Percentiles rank a stretch among this genome's conserved stretches.
phyloP scores from a whole-genome alignment of 108 stramenopile genomes.

The Epipyxis sp. region DNA sequence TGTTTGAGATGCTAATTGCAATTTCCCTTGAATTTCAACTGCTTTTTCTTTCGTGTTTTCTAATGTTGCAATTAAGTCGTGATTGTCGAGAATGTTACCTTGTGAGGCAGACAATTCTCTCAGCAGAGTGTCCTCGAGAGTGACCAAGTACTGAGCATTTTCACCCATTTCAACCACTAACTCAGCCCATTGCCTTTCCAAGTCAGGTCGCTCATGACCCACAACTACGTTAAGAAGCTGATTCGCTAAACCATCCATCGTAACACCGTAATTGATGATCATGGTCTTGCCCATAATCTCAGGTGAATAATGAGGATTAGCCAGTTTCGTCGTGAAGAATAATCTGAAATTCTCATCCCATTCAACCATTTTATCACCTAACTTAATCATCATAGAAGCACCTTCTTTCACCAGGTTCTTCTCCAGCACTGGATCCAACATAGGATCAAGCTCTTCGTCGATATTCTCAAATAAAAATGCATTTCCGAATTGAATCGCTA shows the following conservation, averaged over 20 bases:
- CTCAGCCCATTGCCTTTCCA: slow-evolving; percentile 59
- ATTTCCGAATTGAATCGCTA: slow-evolving; percentile 69
- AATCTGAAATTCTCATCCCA: slow-evolving; percentile 65
- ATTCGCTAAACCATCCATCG: slow-evolving; percentile 62
- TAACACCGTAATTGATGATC: slow-evolving; percentile 70
- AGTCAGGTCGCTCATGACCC: slow-evolving; percentile 62
- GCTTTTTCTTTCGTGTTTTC: slow-evolving; percentile 66
- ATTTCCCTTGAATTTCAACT: slow-evolving; percentile 59
- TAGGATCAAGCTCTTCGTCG: slow-evolving; percentile 67
- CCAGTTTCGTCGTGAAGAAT: slow-evolving; percentile 67
- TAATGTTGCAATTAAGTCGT: slow-evolving; percentile 62
- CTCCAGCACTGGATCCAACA: slow-evolving; percentile 68
- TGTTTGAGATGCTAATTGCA: slow-evolving; percentile 59
- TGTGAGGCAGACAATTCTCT: slow-evolving; percentile 52
- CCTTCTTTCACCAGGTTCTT: slow-evolving; percentile 57
- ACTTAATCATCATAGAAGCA: slow-evolving; percentile 48
- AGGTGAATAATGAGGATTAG: slow-evolving; percentile 67
- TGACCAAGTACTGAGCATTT: slow-evolving; percentile 56
- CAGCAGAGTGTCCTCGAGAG: slow-evolving; percentile 62
- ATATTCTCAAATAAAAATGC: slow-evolving; percentile 69
- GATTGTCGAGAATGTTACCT: slow-evolving; percentile 69
- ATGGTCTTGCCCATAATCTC: slow-evolving; percentile 72
- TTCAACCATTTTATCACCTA: slow-evolving; percentile 63
- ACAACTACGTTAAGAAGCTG: slow-evolving; percentile 70
- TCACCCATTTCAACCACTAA: slow-evolving; percentile 63